Conservation (phyloP, 768 basidiomycete species). For the Suillus discolor region DNA sequence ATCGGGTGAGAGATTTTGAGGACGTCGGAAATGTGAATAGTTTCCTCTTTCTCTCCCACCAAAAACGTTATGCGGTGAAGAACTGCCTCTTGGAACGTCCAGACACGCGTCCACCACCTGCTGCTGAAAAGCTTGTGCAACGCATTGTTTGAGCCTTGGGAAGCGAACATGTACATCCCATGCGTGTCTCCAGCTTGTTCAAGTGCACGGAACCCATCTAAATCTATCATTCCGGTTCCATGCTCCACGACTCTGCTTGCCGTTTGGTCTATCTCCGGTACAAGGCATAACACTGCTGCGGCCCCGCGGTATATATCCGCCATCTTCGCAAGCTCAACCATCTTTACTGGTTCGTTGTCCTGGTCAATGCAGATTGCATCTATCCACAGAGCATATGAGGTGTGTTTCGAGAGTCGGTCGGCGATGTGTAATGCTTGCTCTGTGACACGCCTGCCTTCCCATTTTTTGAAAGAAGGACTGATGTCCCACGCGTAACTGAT, state of each 20-base stretch:
- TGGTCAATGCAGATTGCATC: conserved; percentile 11
- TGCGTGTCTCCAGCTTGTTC: conserved; percentile 11
- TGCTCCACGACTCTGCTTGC: conserved; percentile 6
- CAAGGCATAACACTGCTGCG: conserved; percentile 10
- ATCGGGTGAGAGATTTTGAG: conserved; percentile 9
- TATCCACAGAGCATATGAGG: conserved; percentile 10
- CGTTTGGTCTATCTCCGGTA: conserved; percentile 4
- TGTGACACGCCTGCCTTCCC: conserved; percentile 11
- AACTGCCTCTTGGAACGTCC: conserved; percentile 13
- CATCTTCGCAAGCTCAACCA: conserved; percentile 7
- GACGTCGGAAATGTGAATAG: conserved; percentile 10
- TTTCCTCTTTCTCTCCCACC: conserved; percentile 9
- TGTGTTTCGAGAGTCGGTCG: conserved; percentile 11
- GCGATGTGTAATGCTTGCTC: conserved; percentile 9
- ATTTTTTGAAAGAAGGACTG: conserved; percentile 7
- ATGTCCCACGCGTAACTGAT: conserved; percentile 7
- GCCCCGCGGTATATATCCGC: conserved; percentile 11
- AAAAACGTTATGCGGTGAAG: conserved; percentile 5
- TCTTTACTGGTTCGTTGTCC: conserved; percentile 3
- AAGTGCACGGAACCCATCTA: conserved; percentile 8
- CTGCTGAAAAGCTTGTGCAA: conserved; percentile 6
- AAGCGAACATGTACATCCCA: conserved; percentile 12
- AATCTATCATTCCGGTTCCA: conserved; percentile 7
- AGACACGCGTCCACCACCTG: conserved; percentile 13
- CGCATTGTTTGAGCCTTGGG: conserved; percentile 4